Percentiles rank a stretch among this genome's conserved stretches.
Evolutionary conservation across 108 stramenopile species (phyloP).

Genomic region (Seminavis robusta): DNA sequence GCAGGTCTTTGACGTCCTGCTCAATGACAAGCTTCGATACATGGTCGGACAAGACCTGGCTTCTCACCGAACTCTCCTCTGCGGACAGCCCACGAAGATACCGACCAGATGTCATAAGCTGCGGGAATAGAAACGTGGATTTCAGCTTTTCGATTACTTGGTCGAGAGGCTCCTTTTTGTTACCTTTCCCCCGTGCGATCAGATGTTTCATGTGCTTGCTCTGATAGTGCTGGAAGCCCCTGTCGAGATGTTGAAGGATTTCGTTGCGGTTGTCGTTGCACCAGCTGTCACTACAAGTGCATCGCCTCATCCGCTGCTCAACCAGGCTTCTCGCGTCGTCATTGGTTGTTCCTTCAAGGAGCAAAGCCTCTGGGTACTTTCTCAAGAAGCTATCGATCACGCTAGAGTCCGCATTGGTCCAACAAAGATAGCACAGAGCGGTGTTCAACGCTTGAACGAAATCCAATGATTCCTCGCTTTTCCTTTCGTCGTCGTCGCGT

Average conservation of each 20-base stretch:
- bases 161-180: not conserved
- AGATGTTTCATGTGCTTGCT: not conserved
- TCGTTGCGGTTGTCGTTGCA: constrained; percentile 13
- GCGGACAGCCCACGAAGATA: constrained; percentile 1
- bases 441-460: constrained; percentile 11
- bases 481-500: not conserved
- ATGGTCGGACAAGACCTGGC: constrained; percentile 1
- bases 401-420: constrained; percentile 14
- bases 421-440: constrained; percentile 15
- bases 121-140: too few relatives aligned
- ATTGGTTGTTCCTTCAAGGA: constrained; percentile 21
- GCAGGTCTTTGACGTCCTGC: not conserved
- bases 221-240: constrained; percentile 13
- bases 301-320: constrained; percentile 4
- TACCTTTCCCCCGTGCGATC: constrained; percentile 1
- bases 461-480: not conserved
- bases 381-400: constrained; percentile 13
- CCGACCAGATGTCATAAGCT: not conserved
- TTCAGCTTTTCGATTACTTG: too few relatives aligned
- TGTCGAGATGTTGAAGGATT: constrained; percentile 1
- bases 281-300: constrained; percentile 1
- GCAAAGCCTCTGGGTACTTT: constrained; percentile 15
- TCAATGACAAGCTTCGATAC: constrained; percentile 1
- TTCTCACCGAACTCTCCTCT: not conserved
- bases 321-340: constrained; percentile 1